Conservation (phyloP, 805 yeast genomes). For the Wickerhamomyces hampshirensis region DNA sequence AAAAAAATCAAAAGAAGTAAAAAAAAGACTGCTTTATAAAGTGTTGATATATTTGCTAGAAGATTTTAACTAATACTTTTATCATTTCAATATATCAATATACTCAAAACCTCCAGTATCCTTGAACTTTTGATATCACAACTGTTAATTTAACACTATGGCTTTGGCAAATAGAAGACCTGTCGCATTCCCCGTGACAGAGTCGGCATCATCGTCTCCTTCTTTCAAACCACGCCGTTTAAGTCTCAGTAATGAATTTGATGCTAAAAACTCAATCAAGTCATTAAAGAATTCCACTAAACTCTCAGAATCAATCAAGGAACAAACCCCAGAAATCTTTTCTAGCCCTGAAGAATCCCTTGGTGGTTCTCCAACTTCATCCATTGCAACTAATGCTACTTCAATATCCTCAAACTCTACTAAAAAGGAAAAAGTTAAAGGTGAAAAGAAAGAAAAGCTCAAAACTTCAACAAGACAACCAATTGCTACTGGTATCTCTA, state of each 20-base stretch:
- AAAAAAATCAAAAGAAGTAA: too few species aligned
- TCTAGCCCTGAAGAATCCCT: conserved; percentile 22
- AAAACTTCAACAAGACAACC: conserved; percentile 24
- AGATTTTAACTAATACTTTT: conserved; percentile 26
- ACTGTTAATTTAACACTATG: conserved; percentile 30
- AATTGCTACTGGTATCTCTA: conserved; percentile 65
- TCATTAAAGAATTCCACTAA: conserved; percentile 7
- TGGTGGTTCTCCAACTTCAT: conserved; percentile 24
- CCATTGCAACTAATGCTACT: conserved; percentile 16
- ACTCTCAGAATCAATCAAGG: conserved; percentile 16
- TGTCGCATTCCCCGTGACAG: conserved; percentile 42
- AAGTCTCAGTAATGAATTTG: conserved; percentile 19
- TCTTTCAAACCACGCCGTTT: conserved; percentile 27
- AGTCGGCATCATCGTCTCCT: conserved; percentile 24
- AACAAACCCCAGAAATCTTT: conserved; percentile 22
- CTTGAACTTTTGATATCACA: background rate
- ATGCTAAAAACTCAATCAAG: conserved; percentile 4
- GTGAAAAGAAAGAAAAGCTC: conserved; percentile 21
- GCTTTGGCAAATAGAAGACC: conserved; percentile 69
- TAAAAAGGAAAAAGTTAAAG: conserved; percentile 12
- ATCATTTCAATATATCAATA: conserved; percentile 1
- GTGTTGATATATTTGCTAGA: conserved; percentile 7
- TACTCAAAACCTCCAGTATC: background rate
- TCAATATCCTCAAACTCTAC: conserved; percentile 14
- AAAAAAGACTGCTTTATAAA: too few species aligned